phyloP scores from a whole-genome alignment of 2,329 filamentous ascomycete genomes.

The Ascochyta rabiei region DNA sequence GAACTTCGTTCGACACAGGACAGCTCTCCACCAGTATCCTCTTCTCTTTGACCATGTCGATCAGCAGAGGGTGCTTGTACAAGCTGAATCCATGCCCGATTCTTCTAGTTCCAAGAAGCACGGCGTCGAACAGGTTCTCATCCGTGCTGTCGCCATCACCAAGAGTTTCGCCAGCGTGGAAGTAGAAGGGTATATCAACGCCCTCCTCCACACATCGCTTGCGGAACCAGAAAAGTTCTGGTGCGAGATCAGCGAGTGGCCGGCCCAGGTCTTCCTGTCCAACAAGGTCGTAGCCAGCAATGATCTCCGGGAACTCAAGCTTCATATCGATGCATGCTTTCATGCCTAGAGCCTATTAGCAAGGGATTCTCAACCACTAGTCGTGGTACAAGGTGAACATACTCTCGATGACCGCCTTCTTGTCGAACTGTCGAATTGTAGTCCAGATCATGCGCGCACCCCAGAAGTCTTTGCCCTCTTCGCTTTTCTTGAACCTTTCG shows the following conservation, averaged over 20 bases:
- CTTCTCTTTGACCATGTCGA: constrained; percentile 87
- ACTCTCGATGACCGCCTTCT: constrained; percentile 71
- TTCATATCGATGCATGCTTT: constrained; percentile 86
- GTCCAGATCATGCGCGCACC: constrained; percentile 88
- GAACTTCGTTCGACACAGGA: constrained; percentile 87
- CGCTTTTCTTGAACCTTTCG: constrained; percentile 71
- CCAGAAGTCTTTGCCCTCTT: constrained; percentile 79
- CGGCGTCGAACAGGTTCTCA: constrained; percentile 85
- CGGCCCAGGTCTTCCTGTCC: constrained; percentile 84
- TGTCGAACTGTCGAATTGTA: constrained; percentile 67
- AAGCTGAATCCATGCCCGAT: constrained; percentile 90
- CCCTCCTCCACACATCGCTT: constrained; percentile 79
- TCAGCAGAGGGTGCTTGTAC: constrained; percentile 87
- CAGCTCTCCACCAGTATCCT: constrained; percentile 88
- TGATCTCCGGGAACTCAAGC: constrained; percentile 74
- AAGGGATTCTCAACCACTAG: background rate
- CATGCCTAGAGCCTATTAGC: constrained; percentile 61
- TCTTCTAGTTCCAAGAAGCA: constrained; percentile 82
- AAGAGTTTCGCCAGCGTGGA: constrained; percentile 89
- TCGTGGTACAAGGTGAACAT: constrained; percentile 11
- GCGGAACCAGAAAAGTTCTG: constrained; percentile 91
- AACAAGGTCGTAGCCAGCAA: constrained; percentile 88
- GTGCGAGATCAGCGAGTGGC: constrained; percentile 75
- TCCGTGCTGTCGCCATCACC: constrained; percentile 79
- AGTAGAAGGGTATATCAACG: constrained; percentile 90